Evolutionary conservation across 2,329 filamentous ascomycete species (phyloP), one percentile per base, ranked within the genome.

Genomic region (Fusarium clavum): DNA sequence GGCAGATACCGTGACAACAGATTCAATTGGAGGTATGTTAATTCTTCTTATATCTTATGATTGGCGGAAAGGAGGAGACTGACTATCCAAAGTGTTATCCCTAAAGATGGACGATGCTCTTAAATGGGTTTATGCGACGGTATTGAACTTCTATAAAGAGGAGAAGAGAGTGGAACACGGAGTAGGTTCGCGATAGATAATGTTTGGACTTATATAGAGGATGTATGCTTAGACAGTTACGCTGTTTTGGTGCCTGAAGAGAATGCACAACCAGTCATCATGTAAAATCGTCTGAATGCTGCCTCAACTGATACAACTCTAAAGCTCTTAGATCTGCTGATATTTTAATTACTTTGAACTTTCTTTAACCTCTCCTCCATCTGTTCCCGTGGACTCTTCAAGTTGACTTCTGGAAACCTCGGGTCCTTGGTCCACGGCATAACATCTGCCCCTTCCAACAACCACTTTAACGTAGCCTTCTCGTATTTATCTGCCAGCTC

Each of bases 391-490:
- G 53, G 57, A 27, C 41, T 58, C 20, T 58, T 58, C 24, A 61
- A 0, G 6, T 61, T 53, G 0, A 52, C 80, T 12, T 77, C 69
- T 0, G 80, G 80, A 40, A 80, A 81, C 4, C 80, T 67, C 12
- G 71, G 63, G 30, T 82, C 80, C 38, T 76, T 74, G 1, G 69
- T 57, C 73, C 77, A 83, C 0, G 80, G 80, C 49, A 83, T 68
- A 7, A 79, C 74, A 70, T 81, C 81, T 3, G 75, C 73, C 0
- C 69, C 78, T 18, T 77, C 73, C 1, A 81, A 71, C 27, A 83
- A 57, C 81, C 82, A 84, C 55, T 76, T 73, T 43, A 84, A 63
- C 18, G 81, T 76, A 11, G 74, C 79, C 4, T 67, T 76, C 57
- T 81, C 71, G 20, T 54, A 69, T 0, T 62, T 66, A 3, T 70